phyloP scores from a whole-genome alignment of 176 grass and related monocot species.

The Avena atlantica region DNA sequence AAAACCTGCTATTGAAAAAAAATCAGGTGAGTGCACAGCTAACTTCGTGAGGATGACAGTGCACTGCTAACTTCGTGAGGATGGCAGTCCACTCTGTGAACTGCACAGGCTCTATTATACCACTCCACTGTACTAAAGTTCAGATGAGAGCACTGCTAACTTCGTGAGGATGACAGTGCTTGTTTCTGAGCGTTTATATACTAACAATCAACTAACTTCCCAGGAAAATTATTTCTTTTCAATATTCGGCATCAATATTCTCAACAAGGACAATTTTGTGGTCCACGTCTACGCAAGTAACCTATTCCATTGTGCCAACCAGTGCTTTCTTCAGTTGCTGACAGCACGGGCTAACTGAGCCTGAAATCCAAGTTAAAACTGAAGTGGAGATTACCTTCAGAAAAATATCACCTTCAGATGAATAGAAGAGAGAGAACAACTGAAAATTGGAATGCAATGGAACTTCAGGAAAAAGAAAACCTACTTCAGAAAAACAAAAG shows the following conservation, averaged over 20 bases:
- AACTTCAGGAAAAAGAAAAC: not conserved
- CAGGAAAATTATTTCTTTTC: not conserved
- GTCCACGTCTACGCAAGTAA: not conserved
- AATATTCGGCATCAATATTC: not conserved
- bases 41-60: not conserved
- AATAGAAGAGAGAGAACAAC: not conserved
- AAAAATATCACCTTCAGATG: not conserved
- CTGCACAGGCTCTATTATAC: not conserved
- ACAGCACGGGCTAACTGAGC: too few relatives aligned
- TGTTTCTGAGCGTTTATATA: slow-evolving; percentile 15
- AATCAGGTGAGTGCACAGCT: not conserved
- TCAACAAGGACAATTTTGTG: not conserved
- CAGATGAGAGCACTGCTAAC: not conserved
- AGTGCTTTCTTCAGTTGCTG: too few relatives aligned
- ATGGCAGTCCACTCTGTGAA: too few relatives aligned
- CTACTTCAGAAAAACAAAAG: not conserved
- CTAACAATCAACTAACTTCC: not conserved
- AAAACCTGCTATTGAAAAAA: not conserved
- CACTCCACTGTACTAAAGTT: not conserved
- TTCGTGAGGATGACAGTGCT: not conserved
- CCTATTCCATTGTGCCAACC: too few relatives aligned
- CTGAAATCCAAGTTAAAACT: too few relatives aligned
- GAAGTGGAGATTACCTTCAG: not conserved
- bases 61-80: too few relatives aligned
- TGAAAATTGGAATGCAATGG: not conserved